These are phyloP conservation scores for Corylus heterophylla DNA, from an alignment of 306 rosid genomes.

Conservation along the genomic window DNA sequence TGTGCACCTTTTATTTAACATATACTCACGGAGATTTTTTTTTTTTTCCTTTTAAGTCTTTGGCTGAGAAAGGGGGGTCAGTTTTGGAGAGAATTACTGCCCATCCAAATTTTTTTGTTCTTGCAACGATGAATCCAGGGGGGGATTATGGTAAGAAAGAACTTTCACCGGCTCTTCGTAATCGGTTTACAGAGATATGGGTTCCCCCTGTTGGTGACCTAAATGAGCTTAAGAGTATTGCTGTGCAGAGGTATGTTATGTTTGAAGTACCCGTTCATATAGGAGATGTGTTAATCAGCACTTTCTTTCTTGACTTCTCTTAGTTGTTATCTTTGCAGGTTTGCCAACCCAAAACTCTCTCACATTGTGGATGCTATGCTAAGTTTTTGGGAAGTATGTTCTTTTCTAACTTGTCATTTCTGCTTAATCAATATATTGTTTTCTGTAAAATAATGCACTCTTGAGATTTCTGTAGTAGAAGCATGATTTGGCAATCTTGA, in stretches of 20 bases:
- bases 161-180: slow-evolving; percentile 82
- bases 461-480: not conserved
- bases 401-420: not conserved
- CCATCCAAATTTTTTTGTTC: slow-evolving; percentile 68
- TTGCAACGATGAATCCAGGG: slow-evolving; percentile 98
- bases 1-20: not conserved
- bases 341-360: slow-evolving; percentile 44
- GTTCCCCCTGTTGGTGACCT: slow-evolving; percentile 75
- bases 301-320: not conserved
- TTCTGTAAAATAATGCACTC: not conserved
- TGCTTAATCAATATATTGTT: not conserved
- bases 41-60: slow-evolving; percentile 42
- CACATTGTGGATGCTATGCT: slow-evolving; percentile 67
- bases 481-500: slow-evolving; percentile 7
- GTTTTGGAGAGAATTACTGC: slow-evolving; percentile 69
- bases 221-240: slow-evolving; percentile 71
- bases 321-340: slow-evolving; percentile 40
- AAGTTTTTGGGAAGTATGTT: slow-evolving; percentile 73
- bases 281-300: not conserved
- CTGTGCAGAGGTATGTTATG: slow-evolving; percentile 51
- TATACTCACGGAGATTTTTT: slow-evolving; percentile 2
- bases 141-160: slow-evolving; percentile 99
- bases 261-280: slow-evolving; percentile 9
- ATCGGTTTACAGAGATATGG: slow-evolving; percentile 98
- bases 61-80: slow-evolving; percentile 94